Evolutionary conservation across 352 stramenopile genomes (phyloP), one percentile per base, ranked within the genome.

Genomic region (Globisporangium cylindrosporum): DNA sequence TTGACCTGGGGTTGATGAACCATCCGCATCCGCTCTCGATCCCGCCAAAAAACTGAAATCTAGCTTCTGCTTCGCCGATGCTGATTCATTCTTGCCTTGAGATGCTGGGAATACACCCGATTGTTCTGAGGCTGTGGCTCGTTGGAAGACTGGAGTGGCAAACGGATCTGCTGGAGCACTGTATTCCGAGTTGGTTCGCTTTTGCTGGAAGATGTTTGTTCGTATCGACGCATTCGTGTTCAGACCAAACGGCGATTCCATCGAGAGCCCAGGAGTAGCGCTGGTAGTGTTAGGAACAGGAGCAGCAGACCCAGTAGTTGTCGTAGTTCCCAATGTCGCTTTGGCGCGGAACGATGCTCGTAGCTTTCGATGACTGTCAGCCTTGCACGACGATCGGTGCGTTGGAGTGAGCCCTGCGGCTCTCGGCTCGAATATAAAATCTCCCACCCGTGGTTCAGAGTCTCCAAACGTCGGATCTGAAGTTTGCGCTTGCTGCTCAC

Each of bases 121-220:
- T 69, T 25, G 46, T 15, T 68, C n/a, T 22, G 62, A 54, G 1
- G 27, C 34, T 68, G 24, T 53, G 60, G 62, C 7, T 38, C 71
- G 65, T 9, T 73, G 68, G 58, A 82, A 90, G 4, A 78, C 72
- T 10, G 73, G 77, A 8, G 63, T 86, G 57, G 74, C 79, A 59
- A 87, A 86, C 8, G 73, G 79, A 71, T 91, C 74, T 10, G 75
- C 79, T 2, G 76, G 72, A 14, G 78, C 66, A 27, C 62, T 79
- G n/a, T 68, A 66, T 36, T 66, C 70, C 61, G 71, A 68, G 22
- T 67, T 65, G 49, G 41, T 62, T 38, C 74, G 64, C 43, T 74
- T 48, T 24, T 75, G 68, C 59, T 76, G 66, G 51, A 76, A 81
- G 57, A 80, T 76, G 56, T 60, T 70, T 27, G 65, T 71, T 38